phyloP scores from a whole-genome alignment of 148 eudicot species.

The Rhododendron kiyosumense region DNA sequence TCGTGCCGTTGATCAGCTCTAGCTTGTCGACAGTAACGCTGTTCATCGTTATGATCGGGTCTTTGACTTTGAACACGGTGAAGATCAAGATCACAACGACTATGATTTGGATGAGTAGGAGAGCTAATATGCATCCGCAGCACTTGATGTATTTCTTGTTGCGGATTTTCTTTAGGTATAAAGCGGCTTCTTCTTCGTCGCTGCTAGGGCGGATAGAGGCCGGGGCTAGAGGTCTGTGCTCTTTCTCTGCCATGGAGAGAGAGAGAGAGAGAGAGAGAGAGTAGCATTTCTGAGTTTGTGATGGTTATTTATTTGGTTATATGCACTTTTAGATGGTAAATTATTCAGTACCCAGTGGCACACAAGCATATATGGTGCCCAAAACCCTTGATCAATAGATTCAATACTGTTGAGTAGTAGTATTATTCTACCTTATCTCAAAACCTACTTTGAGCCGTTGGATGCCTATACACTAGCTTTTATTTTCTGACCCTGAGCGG shows the following conservation, averaged over 20 bases:
- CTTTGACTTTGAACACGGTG: slow-evolving; percentile 33
- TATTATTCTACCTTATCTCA: too few relatives aligned
- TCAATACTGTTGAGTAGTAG: too few relatives aligned
- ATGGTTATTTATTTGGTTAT: background rate
- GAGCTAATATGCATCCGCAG: slow-evolving; percentile 16
- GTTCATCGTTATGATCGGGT: slow-evolving; percentile 27
- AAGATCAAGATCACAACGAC: slow-evolving; percentile 19
- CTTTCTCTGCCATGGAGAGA: slow-evolving; percentile 28
- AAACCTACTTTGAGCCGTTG: background rate
- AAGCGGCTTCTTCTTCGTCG: slow-evolving; percentile 17
- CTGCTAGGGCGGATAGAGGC: slow-evolving; percentile 21
- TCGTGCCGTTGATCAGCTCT: slow-evolving; percentile 16
- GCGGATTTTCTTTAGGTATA: background rate
- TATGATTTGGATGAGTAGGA: slow-evolving; percentile 16
- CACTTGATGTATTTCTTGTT: slow-evolving; percentile 21
- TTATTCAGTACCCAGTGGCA: background rate
- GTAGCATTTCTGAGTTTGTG: background rate
- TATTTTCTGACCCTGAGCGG: background rate
- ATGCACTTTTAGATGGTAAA: background rate
- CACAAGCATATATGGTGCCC: background rate
- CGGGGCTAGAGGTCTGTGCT: slow-evolving; percentile 39
- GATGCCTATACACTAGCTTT: background rate
- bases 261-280: background rate
- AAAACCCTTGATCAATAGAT: background rate
- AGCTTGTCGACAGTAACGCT: slow-evolving; percentile 9